Percentiles rank a stretch among this genome's conserved stretches.
phyloP scores from a whole-genome alignment of 2,329 filamentous ascomycete species.

The Ophiostoma angusticollis region DNA sequence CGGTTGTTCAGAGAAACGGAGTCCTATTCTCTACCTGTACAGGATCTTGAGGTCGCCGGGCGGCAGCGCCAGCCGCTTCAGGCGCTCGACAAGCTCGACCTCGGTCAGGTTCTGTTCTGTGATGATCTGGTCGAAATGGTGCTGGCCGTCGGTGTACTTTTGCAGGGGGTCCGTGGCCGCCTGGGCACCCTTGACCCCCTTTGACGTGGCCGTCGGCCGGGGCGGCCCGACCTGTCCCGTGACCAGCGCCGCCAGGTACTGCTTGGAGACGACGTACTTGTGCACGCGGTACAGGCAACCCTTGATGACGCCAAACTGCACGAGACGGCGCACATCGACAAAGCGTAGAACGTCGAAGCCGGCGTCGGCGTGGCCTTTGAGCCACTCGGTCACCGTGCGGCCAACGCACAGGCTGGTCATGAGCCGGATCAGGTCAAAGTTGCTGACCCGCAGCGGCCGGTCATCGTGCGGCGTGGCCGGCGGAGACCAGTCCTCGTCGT shows the following conservation, averaged over 20 bases:
- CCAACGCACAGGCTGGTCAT: conserved; percentile 79
- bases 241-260: conserved; percentile 44
- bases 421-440: conserved; percentile 62
- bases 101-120: conserved; percentile 61
- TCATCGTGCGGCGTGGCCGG: background rate
- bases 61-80: conserved; percentile 44
- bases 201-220: conserved; percentile 4
- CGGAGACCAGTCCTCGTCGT: background rate
- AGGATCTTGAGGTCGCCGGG: conserved; percentile 41
- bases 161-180: conserved; percentile 40
- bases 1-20: too few relatives aligned
- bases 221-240: conserved; percentile 35
- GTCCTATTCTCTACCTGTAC: conserved; percentile 34
- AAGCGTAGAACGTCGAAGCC: conserved; percentile 54
- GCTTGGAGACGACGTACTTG: conserved; percentile 68
- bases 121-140: conserved; percentile 73
- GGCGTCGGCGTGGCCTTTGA: conserved; percentile 56
- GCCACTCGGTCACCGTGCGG: conserved; percentile 77
- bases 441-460: conserved; percentile 28
- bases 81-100: conserved; percentile 53
- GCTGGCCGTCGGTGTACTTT: conserved; percentile 59
- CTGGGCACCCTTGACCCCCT: too few relatives aligned
- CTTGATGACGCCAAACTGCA: conserved; percentile 94
- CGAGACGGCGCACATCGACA: conserved; percentile 79
- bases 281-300: conserved; percentile 86